Evolutionary conservation across 2,329 filamentous ascomycete genomes (phyloP), one percentile per base, ranked within the genome.

Genomic region (Colletotrichum cordylinicola): DNA sequence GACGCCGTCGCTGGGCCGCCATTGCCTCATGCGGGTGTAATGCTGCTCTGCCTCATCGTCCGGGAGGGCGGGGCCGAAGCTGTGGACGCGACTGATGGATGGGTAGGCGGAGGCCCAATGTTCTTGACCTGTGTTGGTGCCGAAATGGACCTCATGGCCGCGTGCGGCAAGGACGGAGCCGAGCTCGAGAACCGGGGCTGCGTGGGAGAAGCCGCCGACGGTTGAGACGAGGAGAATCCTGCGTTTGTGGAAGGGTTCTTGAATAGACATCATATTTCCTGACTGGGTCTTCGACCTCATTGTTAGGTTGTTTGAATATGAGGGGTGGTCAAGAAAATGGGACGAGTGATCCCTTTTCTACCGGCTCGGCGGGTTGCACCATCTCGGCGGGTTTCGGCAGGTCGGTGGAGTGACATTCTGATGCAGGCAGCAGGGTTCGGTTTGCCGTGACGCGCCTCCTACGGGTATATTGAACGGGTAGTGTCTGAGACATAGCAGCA

Each of bases 141-240:
- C 85, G 39, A 87, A 86, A 21, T 84, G 82, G 67, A 87, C 64
- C 35, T 72, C 70, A 12, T 67, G 62, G 7, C 37, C 70, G 70
- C 84, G 81, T 9, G 80, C 73, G 27, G 83, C 79, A 15, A 86
- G 81, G 1, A 83, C 79, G 12, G 79, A 77, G 24, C 82, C 83
- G 37, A 86, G 80, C 70, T 86, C 83, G 18, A 86, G 80, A 8
- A 86, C 78, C 2, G 84, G 83, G 3, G 82, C 84, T 83, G 55
- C 83, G 62, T 85, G 83, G 6, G 83, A 85, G 68, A 83, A 84
- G 37, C 84, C 84, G n/a, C 84, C 83, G 4, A 80, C 81, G 5
- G 83, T 84, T 24, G 80, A 83, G 8, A 84, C 80, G 33, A 85
- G 78, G 60, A 85, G 80, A 27, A 85, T 81, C n/a, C 62, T 35